Evolutionary conservation across 495 filamentous ascomycete species (phyloP), one percentile per base, ranked within the genome.

Genomic region (Gamarada debralockiae): DNA sequence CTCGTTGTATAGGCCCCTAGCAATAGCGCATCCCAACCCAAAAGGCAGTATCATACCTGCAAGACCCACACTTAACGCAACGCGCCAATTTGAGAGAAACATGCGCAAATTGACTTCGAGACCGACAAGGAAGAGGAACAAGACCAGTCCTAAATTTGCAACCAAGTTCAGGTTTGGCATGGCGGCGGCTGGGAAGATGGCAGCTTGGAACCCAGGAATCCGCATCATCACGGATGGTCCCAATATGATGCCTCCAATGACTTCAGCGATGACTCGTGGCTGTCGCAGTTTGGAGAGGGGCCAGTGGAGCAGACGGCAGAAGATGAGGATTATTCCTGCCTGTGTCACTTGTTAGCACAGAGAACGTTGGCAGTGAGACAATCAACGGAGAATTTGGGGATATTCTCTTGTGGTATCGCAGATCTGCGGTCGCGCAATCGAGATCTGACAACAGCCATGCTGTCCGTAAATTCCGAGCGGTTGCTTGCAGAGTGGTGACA

Each of bases 221-320:
- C 83, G 82, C 56, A 89, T 87, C 77, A 95, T 77, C 17, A 95
- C 89, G 1, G 87, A 89, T 5, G 89, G 92, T 34, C 92, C 93
- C 8, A 98, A 75, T 4, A 98, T 63, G 61, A 98, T 91, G 49
- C 93, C 93, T 20, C 86, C 92, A 55, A 98, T 86, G 36, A 98
- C 90, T 77, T 97, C 93, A 37, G 93, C 90, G 60, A 98, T 98
- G 53, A 97, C 92, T 52, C 86, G 82, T 41, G 92, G 92, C 64
- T 97, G 92, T 49, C 87, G 85, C 40, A 97, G 71, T 62, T 86
- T 87, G 48, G 89, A 90, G 8, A 97, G 79, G 20, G 92, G 93
- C 60, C 73, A 87, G 59, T 91, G 87, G 33, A 97, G 77, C 31
- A 95, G 59, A 38, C 90, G 86, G 67, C 90, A 95, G 65, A 96